Conservation (phyloP, 352 stramenopile species). For the Globisporangium paroecandrum region DNA sequence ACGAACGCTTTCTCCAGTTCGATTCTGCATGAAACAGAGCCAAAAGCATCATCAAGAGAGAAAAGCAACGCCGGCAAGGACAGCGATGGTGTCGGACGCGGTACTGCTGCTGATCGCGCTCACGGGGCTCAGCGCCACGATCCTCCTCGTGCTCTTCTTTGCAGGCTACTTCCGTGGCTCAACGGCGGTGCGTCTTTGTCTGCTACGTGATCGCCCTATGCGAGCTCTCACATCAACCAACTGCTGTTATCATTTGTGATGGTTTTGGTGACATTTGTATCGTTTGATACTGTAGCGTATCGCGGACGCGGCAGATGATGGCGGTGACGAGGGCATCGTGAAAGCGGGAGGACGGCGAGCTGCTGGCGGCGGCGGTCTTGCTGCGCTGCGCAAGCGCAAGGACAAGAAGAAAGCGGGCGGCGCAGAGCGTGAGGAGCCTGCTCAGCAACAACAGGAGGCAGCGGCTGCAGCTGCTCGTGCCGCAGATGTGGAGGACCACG, state of each 20-base stretch:
- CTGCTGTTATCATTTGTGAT: slow-evolving; percentile 1
- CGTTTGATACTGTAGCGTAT: slow-evolving; percentile 18
- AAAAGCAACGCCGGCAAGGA: too few species aligned
- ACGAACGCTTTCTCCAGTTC: too few species aligned
- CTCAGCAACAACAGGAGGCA: slow-evolving; percentile 13
- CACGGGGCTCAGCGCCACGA: slow-evolving; percentile 41
- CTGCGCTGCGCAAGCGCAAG: slow-evolving; percentile 61
- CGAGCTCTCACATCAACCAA: neutral
- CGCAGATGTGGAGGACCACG: slow-evolving; percentile 11
- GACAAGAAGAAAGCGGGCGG: slow-evolving; percentile 46
- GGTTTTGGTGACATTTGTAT: neutral
- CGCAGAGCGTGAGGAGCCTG: slow-evolving; percentile 17
- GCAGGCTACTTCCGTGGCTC: slow-evolving; percentile 54
- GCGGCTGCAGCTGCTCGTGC: slow-evolving; percentile 12
- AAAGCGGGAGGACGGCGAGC: slow-evolving; percentile 36
- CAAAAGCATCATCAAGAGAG: too few species aligned
- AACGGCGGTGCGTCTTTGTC: slow-evolving; percentile 29
- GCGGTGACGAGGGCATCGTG: slow-evolving; percentile 28
- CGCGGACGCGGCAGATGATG: slow-evolving; percentile 23
- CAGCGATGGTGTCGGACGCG: slow-evolving; percentile 49
- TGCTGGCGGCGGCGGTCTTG: slow-evolving; percentile 34
- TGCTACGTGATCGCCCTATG: neutral
- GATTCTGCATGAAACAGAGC: too few species aligned
- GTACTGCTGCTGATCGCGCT: slow-evolving; percentile 53
- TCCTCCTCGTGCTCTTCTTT: slow-evolving; percentile 59